These are phyloP conservation scores for Monosporascus sp. DNA, from an alignment of 2,329 filamentous ascomycete genomes.

Conservation along the genomic window DNA sequence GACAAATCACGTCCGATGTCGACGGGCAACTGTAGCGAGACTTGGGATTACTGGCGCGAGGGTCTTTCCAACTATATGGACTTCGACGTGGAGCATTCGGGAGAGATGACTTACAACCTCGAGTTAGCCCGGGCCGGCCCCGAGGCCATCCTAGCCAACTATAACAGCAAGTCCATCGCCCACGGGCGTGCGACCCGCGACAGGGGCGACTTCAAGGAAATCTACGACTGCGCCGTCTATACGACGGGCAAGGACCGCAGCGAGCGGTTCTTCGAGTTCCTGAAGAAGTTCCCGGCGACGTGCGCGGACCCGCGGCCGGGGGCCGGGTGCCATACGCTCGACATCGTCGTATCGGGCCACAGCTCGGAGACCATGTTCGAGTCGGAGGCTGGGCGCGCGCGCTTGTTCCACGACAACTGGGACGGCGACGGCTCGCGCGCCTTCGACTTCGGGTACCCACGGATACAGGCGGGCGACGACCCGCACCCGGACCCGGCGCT, in stretches of 20 bases:
- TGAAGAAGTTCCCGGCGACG: constrained; percentile 3
- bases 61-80: constrained; percentile 5
- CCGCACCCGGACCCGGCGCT: constrained; percentile 7
- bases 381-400: constrained; percentile 2
- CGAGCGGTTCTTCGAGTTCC: constrained; percentile 9
- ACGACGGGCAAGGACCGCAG: constrained; percentile 5
- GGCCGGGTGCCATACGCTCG: constrained; percentile 4
- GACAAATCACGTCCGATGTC: constrained; percentile 1
- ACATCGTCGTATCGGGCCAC: constrained; percentile 5
- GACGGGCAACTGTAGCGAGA: constrained; percentile 1
- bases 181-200: constrained; percentile 4
- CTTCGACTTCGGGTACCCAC: constrained; percentile 5
- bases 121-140: constrained; percentile 2
- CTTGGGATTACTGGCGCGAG: constrained; percentile 6
- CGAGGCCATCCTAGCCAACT: constrained; percentile 6
- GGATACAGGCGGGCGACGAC: constrained; percentile 3
- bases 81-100: constrained; percentile 1
- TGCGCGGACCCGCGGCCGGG: constrained; percentile 1
- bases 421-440: constrained; percentile 1
- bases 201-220: constrained; percentile 4
- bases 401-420: constrained; percentile 10
- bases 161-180: constrained; percentile 3
- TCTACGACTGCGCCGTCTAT: constrained; percentile 2
- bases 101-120: constrained; percentile 4
- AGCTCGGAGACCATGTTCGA: constrained; percentile 7